phyloP scores from a whole-genome alignment of 2,329 filamentous ascomycete species.

The Cladorrhinum sp. region DNA sequence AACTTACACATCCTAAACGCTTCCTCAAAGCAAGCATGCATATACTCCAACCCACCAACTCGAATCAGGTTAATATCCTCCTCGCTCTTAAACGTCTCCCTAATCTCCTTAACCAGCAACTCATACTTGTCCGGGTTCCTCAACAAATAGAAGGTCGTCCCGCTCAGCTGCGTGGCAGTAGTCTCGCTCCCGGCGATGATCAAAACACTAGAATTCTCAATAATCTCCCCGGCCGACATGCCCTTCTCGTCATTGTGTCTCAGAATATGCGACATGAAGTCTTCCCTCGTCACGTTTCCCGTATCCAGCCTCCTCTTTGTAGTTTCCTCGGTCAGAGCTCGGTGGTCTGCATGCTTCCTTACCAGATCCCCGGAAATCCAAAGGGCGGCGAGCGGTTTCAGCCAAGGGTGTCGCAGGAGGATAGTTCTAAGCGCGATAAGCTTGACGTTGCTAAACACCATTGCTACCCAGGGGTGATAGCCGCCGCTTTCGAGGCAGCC shows the following conservation, averaged over 20 bases:
- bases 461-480: constrained; percentile 28
- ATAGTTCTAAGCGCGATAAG: constrained; percentile 5
- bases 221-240: constrained; percentile 10
- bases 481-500: constrained; percentile 22
- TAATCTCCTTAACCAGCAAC: constrained; percentile 39
- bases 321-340: constrained; percentile 2
- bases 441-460: constrained; percentile 27
- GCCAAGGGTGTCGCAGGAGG: background rate
- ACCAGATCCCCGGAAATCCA: constrained; percentile 7
- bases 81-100: constrained; percentile 34
- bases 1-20: constrained; percentile 35
- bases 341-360: constrained; percentile 9
- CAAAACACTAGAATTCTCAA: constrained; percentile 14
- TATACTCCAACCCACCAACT: constrained; percentile 33
- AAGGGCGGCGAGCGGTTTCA: background rate
- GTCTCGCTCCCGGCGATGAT: constrained; percentile 28
- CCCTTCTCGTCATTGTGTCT: constrained; percentile 14
- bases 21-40: constrained; percentile 40
- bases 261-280: constrained; percentile 19
- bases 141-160: constrained; percentile 31
- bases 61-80: constrained; percentile 38
- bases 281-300: constrained; percentile 6
- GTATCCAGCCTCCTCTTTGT: constrained; percentile 3
- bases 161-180: constrained; percentile 25
- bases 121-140: constrained; percentile 31